Conservation (phyloP, 2,329 filamentous ascomycete genomes). For the Thelonectria blattea region DNA sequence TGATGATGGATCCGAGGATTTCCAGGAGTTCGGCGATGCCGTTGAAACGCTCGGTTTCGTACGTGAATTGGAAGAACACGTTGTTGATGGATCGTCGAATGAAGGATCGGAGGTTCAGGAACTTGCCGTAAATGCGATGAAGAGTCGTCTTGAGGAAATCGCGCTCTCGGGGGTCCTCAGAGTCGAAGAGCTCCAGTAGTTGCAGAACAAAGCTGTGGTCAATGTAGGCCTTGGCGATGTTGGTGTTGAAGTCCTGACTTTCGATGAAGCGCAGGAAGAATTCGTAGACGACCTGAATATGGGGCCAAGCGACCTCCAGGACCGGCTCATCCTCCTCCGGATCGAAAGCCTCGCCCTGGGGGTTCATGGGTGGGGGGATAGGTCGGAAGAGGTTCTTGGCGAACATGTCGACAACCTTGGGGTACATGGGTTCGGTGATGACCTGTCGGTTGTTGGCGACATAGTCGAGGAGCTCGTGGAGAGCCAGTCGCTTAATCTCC, state of each 20-base stretch:
- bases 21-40: conserved; percentile 96
- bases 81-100: conserved; percentile 99
- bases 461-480: conserved; percentile 96
- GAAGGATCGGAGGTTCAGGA: conserved; percentile 95
- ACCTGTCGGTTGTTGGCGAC: conserved; percentile 98
- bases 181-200: conserved; percentile 97
- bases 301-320: conserved; percentile 96
- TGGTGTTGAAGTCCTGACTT: conserved; percentile 99
- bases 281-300: conserved; percentile 99
- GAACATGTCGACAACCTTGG: conserved; percentile 98
- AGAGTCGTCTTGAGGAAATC: conserved; percentile 98
- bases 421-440: conserved; percentile 99
- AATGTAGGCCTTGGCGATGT: conserved; percentile 98
- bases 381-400: conserved; percentile 97
- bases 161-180: conserved; percentile 93
- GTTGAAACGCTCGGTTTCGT: conserved; percentile 98
- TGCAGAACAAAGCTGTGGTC: conserved; percentile 97
- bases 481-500: conserved; percentile 95
- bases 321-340: conserved; percentile 98
- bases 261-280: conserved; percentile 99
- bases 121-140: conserved; percentile 98
- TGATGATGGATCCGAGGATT: conserved; percentile 98
- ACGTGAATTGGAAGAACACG: conserved; percentile 99
- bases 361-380: conserved; percentile 95
- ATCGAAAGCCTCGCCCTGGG: conserved; percentile 97